Evolutionary conservation across 2,329 filamentous ascomycete species (phyloP), one percentile per base, ranked within the genome.

Genomic region (Davidsoniella virescens): DNA sequence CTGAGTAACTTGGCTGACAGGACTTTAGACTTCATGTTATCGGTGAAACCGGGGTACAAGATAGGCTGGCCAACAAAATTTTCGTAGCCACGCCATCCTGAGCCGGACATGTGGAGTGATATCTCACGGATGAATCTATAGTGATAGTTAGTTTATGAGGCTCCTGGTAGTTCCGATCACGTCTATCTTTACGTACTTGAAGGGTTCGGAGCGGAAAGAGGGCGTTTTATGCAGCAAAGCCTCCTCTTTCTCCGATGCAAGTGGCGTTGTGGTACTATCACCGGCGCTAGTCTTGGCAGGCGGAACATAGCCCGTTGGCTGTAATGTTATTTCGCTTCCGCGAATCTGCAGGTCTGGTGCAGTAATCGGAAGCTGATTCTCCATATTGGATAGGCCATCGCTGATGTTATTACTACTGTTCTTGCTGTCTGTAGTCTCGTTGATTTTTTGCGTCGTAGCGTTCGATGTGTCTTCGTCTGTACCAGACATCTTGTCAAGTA

Each of bases 71-170:
- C 92, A 58, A 96, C 82, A 55, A 88, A 75, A 55, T 83, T 71
- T 61, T 96, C 87, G 68, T 98, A 98, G 54, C 85, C 86, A 54
- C 92, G 84, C 92, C 92, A 98, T 62, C 88, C 90, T 47, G 84
- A 83, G 50, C 92, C 92, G 10, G 87, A 90, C 55, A 96, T 84
- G 65, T 96, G 88, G 33, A 94, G 73, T 44, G 85, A 92, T 33
- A 98, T 82, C 69, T 98, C 92, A 57, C 87, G 86, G 26, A 96
- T 77, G 63, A 96, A 96, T 56, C 87, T 82, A 67, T 46, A 47
- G 18, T n/a, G 14, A n/a, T 38, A 38, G 18, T 38, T 8, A 14
- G 17, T 17, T 60, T 17, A 59, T 54, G 23, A 33, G 16, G 50
- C 14, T 17, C 38, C 3, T 44, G 12, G 17, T 18, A 1, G 37